phyloP scores from a whole-genome alignment of 805 yeast genomes.

The Lipomyces kockii region DNA sequence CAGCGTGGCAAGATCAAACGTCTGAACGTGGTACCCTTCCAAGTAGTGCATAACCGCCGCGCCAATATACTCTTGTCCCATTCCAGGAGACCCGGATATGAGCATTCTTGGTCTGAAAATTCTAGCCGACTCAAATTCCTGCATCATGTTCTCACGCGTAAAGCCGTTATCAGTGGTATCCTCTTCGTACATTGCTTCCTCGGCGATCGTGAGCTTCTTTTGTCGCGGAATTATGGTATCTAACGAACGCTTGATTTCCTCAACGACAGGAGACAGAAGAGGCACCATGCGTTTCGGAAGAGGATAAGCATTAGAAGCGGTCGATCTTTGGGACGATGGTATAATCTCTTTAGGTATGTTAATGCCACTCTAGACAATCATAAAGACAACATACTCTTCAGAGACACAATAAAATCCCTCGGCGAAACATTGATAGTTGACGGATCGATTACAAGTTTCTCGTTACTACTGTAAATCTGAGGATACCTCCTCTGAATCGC shows the following conservation, averaged over 20 bases:
- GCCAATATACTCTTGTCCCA: slow-evolving; percentile 85
- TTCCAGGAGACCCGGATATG: slow-evolving; percentile 73
- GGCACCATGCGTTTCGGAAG: slow-evolving; percentile 75
- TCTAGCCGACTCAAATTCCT: slow-evolving; percentile 58
- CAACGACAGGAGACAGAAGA: slow-evolving; percentile 59
- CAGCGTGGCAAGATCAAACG: slow-evolving; percentile 76
- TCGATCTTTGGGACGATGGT: slow-evolving; percentile 89
- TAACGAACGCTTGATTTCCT: slow-evolving; percentile 53
- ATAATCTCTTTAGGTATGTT: slow-evolving; percentile 55
- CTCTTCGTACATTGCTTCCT: slow-evolving; percentile 69
- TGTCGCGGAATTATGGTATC: slow-evolving; percentile 64
- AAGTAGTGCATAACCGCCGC: slow-evolving; percentile 78
- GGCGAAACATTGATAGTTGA: slow-evolving; percentile 71
- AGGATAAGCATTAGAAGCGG: slow-evolving; percentile 74
- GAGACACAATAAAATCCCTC: slow-evolving; percentile 81
- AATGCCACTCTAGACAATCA: neutral
- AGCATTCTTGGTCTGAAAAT: slow-evolving; percentile 81
- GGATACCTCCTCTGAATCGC: slow-evolving; percentile 93
- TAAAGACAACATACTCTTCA: slow-evolving; percentile 53
- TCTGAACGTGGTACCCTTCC: slow-evolving; percentile 89
- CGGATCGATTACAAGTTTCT: slow-evolving; percentile 76
- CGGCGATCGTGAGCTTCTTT: slow-evolving; percentile 61
- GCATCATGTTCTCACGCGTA: slow-evolving; percentile 64
- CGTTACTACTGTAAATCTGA: slow-evolving; percentile 79
- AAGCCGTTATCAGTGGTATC: slow-evolving; percentile 69